Base-by-base conservation (phyloP, 805 yeast genomes). In the Candida wancherniae region DNA sequence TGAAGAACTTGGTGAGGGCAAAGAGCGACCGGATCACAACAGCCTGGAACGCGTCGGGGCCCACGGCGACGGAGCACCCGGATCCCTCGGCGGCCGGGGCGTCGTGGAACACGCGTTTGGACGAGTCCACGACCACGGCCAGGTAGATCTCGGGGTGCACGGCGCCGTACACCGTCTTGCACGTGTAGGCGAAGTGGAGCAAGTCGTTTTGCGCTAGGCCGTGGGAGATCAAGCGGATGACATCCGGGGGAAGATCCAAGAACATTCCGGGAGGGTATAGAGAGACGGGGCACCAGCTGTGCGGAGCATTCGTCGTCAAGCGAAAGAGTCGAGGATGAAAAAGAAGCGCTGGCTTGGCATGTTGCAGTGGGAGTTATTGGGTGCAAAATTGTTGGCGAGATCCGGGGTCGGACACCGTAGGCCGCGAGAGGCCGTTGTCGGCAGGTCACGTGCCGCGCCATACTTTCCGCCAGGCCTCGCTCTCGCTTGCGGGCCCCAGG, bases 371-470 rank as follows among this genome's bases (percentile, higher is more conserved):
- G 22, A 26, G 19, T 22, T 6, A 21, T 39, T 40, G 48, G 46
- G 42, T 41, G 46, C 46, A 44, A 43, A 44, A 23, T 26, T 30
- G 23, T 16, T 36, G 28, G 37, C 31, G 39, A 28, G 34, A 40
- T 37, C 44, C 47, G 44, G 44, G 32, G 39, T 42, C 46, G 46
- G n/a, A n/a, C n/a, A n/a, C n/a, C n/a, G n/a, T n/a, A n/a, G n/a
- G n/a, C n/a, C n/a, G n/a, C n/a, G n/a, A n/a, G n/a, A n/a, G n/a
- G n/a, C 22, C 12, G 22, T 6, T 24, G 18, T 22, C 13, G 20
- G 25, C 31, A 28, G 31, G 24, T 11, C 19, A 2, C 2, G 12
- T n/a, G 12, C 13, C 12, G 9, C 5, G 12, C 9, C n/a, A n/a
- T n/a, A n/a, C n/a, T n/a, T n/a, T n/a, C n/a, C n/a, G n/a, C n/a